Percentiles rank a stretch among this genome's conserved stretches.
phyloP scores from a whole-genome alignment of 2,329 filamentous ascomycete species.

The Celoporthe dispersa region DNA sequence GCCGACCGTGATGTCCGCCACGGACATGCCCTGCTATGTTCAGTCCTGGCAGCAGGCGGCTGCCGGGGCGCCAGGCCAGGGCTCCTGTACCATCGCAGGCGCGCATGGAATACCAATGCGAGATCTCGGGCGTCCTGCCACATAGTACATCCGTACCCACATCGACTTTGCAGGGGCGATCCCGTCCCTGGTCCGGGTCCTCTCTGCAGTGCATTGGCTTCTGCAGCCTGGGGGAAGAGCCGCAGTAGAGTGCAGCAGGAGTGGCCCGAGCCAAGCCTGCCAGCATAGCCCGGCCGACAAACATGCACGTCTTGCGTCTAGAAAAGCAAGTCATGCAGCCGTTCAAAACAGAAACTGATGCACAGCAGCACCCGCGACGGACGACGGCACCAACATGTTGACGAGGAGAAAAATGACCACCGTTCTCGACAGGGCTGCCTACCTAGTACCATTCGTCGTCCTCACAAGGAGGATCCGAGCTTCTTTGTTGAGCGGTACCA shows the following conservation, averaged over 20 bases:
- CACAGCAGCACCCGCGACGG: constrained; percentile 10
- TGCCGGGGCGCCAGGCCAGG: neutral
- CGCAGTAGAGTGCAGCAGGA: constrained; percentile 25
- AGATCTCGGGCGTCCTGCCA: constrained; percentile 22
- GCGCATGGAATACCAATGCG: constrained; percentile 18
- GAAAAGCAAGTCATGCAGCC: constrained; percentile 26
- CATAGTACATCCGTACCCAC: constrained; percentile 7
- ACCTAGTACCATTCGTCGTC: neutral
- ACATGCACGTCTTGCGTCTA: constrained; percentile 21
- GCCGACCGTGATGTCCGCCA: neutral
- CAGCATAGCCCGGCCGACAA: constrained; percentile 4
- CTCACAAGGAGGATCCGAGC: neutral
- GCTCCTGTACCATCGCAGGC: neutral
- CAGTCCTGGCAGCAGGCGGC: neutral
- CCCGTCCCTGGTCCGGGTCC: constrained; percentile 10
- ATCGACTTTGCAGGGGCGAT: constrained; percentile 20
- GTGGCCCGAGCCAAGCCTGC: constrained; percentile 23
- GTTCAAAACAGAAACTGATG: constrained; percentile 8
- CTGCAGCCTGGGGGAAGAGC: constrained; percentile 27
- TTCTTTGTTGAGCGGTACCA: neutral
- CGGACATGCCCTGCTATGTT: neutral
- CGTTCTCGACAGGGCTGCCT: neutral
- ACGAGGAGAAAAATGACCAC: neutral
- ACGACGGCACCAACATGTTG: constrained; percentile 1
- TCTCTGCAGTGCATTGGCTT: constrained; percentile 27